Conservation (phyloP, 1,139 yeast genomes). For the Hanseniaspora uvarum region DNA sequence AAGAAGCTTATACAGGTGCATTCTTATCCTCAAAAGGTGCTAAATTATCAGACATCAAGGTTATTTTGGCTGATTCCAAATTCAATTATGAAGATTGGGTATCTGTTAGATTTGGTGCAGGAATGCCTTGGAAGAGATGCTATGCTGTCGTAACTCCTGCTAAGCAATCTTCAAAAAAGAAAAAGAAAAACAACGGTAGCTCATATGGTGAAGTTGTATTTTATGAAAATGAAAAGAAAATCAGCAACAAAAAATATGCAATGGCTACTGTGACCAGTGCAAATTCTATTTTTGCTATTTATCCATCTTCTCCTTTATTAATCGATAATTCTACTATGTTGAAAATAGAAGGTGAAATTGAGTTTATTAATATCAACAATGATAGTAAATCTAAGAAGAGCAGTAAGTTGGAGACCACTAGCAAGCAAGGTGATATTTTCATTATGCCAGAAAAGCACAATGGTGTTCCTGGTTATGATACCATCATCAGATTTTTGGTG, state of each 20-base stretch:
- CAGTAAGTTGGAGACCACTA: constrained; percentile 33
- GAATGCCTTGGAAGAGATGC: constrained; percentile 96
- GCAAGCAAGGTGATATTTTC: constrained; percentile 68
- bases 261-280: constrained; percentile 73
- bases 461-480: constrained; percentile 89
- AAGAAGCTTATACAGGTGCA: constrained; percentile 94
- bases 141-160: constrained; percentile 83
- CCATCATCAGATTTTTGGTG: constrained; percentile 73
- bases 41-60: constrained; percentile 71
- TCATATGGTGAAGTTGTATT: constrained; percentile 47
- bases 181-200: constrained; percentile 23
- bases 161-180: constrained; percentile 33
- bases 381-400: not conserved
- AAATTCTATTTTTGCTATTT: constrained; percentile 75
- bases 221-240: constrained; percentile 53
- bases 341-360: constrained; percentile 73
- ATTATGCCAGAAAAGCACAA: constrained; percentile 93
- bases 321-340: constrained; percentile 82
- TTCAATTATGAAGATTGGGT: constrained; percentile 91
- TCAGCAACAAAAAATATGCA: constrained; percentile 47
- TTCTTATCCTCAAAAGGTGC: constrained; percentile 80
- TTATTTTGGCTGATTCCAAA: constrained; percentile 73
- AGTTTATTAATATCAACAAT: constrained; percentile 37
- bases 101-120: constrained; percentile 85
- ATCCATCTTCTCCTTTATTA: constrained; percentile 71